Evolutionary conservation across 257 asterid species (phyloP).

Genomic region (Jasminum sambac): DNA sequence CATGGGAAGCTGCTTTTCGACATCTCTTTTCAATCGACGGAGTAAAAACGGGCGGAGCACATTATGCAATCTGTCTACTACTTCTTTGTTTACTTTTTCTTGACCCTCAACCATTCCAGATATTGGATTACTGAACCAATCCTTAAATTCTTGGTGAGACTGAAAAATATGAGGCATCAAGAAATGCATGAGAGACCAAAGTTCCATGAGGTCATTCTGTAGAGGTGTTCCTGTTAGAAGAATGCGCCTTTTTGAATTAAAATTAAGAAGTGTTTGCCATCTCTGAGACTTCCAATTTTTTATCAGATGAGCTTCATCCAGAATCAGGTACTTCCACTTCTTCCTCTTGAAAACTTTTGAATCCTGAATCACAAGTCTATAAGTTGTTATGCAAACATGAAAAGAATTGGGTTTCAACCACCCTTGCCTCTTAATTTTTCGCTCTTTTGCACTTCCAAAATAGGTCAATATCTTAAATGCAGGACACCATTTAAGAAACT

Average conservation of each 20-base stretch:
- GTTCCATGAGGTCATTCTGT: slow-evolving; percentile 99
- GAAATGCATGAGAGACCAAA: slow-evolving; percentile 99
- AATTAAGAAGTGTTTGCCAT: slow-evolving; percentile 98
- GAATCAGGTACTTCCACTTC: slow-evolving; percentile 96
- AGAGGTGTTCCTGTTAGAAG: slow-evolving; percentile 97
- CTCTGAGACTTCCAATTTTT: slow-evolving; percentile 99
- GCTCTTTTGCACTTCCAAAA: slow-evolving; percentile 98
- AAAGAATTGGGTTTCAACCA: slow-evolving; percentile 96
- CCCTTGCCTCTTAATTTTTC: slow-evolving; percentile 92
- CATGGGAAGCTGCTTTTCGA: slow-evolving; percentile 95
- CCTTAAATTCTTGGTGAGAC: slow-evolving; percentile 99
- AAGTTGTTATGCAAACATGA: slow-evolving; percentile 95
- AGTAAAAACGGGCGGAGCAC: slow-evolving; percentile 98
- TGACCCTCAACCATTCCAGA: slow-evolving; percentile 99
- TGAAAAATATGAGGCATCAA: slow-evolving; percentile 99
- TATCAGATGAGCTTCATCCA: slow-evolving; percentile 97
- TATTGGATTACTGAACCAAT: slow-evolving; percentile 98
- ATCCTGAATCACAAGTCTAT: slow-evolving; percentile 97
- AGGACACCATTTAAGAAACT: slow-evolving; percentile 98
- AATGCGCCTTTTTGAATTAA: slow-evolving; percentile 96
- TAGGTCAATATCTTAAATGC: slow-evolving; percentile 98
- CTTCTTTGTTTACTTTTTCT: slow-evolving; percentile 94
- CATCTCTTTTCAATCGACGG: slow-evolving; percentile 96
- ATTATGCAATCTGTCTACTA: slow-evolving; percentile 94
- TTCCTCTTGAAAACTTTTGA: slow-evolving; percentile 94